These are phyloP conservation scores for Ophiocytium majus DNA, from an alignment of 352 stramenopile genomes.

Conservation along the genomic window DNA sequence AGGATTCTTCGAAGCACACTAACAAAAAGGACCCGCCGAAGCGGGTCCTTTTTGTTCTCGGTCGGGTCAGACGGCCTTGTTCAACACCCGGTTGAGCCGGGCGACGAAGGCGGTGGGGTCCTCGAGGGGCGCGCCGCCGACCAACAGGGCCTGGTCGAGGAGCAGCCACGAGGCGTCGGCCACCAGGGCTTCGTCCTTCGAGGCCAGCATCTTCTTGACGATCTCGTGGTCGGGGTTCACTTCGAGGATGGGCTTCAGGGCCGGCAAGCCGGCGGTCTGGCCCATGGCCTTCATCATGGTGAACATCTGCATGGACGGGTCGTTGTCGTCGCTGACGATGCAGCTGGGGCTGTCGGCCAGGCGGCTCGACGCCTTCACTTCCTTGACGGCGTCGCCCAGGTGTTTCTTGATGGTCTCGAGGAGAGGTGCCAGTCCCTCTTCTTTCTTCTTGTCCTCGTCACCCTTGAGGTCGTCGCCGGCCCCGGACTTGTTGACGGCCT, in stretches of 20 bases:
- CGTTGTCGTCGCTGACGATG: constrained; percentile 98
- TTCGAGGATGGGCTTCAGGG: constrained; percentile 93
- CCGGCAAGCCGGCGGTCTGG: constrained; percentile 97
- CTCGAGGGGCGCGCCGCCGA: constrained; percentile 96
- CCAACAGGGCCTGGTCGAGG: constrained; percentile 98
- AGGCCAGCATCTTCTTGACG: no score
- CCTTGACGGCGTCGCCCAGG: constrained; percentile 92
- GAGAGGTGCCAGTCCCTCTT: constrained; percentile 95
- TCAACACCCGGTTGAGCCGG: constrained; percentile 96
- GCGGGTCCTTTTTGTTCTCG: no score
- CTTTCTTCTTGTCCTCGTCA: constrained; percentile 97
- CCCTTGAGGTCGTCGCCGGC: constrained; percentile 97
- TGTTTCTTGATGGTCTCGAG: constrained; percentile 98
- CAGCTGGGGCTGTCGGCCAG: constrained; percentile 96
- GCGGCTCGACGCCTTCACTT: constrained; percentile 97
- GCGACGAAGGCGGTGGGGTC: constrained; percentile 96
- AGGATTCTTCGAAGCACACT: no score
- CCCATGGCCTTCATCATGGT: constrained; percentile 99
- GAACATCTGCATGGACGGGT: constrained; percentile 99
- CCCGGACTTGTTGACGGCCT: constrained; percentile 99
- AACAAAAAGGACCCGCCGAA: no score
- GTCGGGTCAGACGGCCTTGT: no score
- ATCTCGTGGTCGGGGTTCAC: constrained; percentile 98
- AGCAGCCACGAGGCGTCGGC: constrained; percentile 98
- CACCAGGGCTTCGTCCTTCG: no score